Evolutionary conservation across 768 basidiomycete genomes (phyloP), one percentile per base, ranked within the genome.

Genomic region (Cantharellus anzutake): DNA sequence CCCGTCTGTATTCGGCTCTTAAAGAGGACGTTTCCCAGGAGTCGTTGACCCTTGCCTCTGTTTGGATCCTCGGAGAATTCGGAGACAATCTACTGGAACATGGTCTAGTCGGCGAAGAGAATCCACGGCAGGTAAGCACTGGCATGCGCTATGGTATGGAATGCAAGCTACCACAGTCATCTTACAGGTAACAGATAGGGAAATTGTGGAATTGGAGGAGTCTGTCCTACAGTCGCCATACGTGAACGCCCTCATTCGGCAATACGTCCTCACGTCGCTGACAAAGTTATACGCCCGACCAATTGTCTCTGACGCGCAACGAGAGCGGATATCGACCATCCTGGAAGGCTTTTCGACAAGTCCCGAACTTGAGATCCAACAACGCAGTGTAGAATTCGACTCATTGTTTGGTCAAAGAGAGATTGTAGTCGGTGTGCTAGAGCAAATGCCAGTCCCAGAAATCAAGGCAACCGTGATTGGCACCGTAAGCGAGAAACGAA

Each of bases 361-460:
- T 66, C 84, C 86, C 0, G 94, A 98, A 68, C 75, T 99, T 16
- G 96, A 99, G 70, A 74, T 96, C 42, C 96, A 98, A 69, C 96
- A 98, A 67, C 80, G 96, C 50, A 86, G 92, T 0, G 89, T 98
- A 11, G 96, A 99, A 70, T 98, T 92, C 70, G 87, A 85, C 0
- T 85, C 80, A 65, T 69, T 99, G 64, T 90, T 89, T 68, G 80
- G 76, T 38, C 59, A 62, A 52, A 56, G 66, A n/a, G 81, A 86
- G n/a, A 72, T 86, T 29, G 76, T 80, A 61, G 75, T 77, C 4
- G 96, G 94, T 42, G 91, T 99, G 1, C 70, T 98, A 61, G 96
- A 99, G 73, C 80, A 91, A 59, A 99, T 99, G 96, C 96, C 96
- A n/a, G 86, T 90, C 3, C 96, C 96, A 2, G 96, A 99, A 69